Percentiles rank a stretch among this genome's conserved stretches.
phyloP scores from a whole-genome alignment of 2,329 filamentous ascomycete species.

The Verticillium dahliae region DNA sequence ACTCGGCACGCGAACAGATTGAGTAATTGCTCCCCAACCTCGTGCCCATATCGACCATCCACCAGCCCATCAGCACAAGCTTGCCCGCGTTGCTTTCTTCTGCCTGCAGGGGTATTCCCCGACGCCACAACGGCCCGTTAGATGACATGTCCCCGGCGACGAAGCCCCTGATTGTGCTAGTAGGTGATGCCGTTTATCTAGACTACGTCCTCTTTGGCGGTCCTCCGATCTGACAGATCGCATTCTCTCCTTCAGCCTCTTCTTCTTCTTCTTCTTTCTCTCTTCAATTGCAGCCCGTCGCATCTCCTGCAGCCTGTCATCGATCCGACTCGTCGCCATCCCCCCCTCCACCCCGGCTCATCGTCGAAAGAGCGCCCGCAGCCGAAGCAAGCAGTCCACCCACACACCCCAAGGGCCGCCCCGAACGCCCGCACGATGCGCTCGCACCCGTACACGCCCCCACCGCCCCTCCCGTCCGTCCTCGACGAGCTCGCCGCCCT shows the following conservation, averaged over 20 bases:
- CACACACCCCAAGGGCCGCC: not conserved
- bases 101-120: not conserved
- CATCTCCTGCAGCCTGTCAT: not conserved
- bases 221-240: not conserved
- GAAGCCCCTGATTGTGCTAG: not conserved
- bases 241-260: not conserved
- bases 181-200: not conserved
- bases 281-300: not conserved
- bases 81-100: not conserved
- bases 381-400: not conserved
- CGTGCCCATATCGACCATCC: not conserved
- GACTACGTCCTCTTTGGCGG: not conserved
- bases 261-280: not conserved
- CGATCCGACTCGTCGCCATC: no score
- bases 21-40: not conserved
- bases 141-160: not conserved
- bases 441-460: not conserved
- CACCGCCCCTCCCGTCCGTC: slow-evolving; percentile 1
- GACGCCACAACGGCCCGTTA: not conserved
- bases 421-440: not conserved
- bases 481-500: not conserved
- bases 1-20: not conserved
- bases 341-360: not conserved
- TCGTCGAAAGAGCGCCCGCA: not conserved
- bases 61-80: not conserved